phyloP scores from a whole-genome alignment of 2,329 filamentous ascomycete genomes.

The Ceratocystis eucalypticola region DNA sequence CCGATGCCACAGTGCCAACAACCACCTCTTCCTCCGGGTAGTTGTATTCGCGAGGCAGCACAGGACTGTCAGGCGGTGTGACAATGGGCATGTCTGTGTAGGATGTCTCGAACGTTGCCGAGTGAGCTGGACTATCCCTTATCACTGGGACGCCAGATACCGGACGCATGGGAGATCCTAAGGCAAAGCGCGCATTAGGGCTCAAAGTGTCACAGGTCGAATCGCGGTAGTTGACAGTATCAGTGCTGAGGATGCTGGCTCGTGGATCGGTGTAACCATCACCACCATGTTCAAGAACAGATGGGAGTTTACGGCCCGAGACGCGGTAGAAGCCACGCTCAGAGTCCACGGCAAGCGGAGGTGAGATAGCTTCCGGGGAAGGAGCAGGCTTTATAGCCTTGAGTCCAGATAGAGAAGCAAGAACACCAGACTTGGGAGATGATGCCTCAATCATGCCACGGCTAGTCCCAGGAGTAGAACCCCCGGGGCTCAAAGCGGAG shows the following conservation, averaged over 20 bases:
- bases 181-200: slow-evolving; percentile 33
- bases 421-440: slow-evolving; percentile 12
- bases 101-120: slow-evolving; percentile 22
- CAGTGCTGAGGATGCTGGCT: slow-evolving; percentile 31
- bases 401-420: slow-evolving; percentile 17
- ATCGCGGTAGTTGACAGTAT: slow-evolving; percentile 19
- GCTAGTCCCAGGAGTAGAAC: slow-evolving; percentile 23
- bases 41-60: slow-evolving; percentile 3
- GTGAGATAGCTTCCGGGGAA: slow-evolving; percentile 19
- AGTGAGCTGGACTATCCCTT: slow-evolving; percentile 51
- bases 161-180: slow-evolving; percentile 46
- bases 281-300: slow-evolving; percentile 47
- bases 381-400: slow-evolving; percentile 19
- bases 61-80: slow-evolving; percentile 5
- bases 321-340: slow-evolving; percentile 52
- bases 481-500: slow-evolving; percentile 19
- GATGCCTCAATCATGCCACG: slow-evolving; percentile 7
- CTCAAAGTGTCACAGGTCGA: slow-evolving; percentile 28
- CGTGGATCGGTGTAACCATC: slow-evolving; percentile 47
- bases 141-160: slow-evolving; percentile 48
- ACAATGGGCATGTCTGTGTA: slow-evolving; percentile 1
- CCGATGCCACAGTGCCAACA: background rate
- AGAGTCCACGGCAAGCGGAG: slow-evolving; percentile 26
- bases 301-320: slow-evolving; percentile 50
- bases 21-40: background rate